Percentiles rank a stretch among this genome's conserved stretches.
These are phyloP conservation scores for Komagataella pastoris DNA, from an alignment of 805 yeast genomes.

Conservation along the genomic window DNA sequence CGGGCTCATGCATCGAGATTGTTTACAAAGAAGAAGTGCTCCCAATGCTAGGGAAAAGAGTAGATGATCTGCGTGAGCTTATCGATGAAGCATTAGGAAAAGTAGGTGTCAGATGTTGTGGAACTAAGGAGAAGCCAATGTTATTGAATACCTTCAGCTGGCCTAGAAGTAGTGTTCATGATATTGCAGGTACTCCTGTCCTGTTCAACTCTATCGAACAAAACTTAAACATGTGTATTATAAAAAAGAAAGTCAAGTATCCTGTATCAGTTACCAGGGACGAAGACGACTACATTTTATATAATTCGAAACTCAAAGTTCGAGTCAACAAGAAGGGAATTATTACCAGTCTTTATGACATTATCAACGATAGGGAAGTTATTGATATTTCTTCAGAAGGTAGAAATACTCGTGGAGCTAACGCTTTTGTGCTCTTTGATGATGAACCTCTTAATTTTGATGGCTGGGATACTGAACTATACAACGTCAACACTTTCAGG, in stretches of 20 bases:
- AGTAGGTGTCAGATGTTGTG: conserved; percentile 14
- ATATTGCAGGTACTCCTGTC: conserved; percentile 1
- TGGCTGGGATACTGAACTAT: conserved; percentile 97
- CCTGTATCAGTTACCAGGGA: conserved; percentile 35
- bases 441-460: conserved; percentile 88
- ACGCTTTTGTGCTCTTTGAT: conserved; percentile 70
- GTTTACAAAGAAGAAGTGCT: conserved; percentile 83
- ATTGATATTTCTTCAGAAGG: conserved; percentile 47
- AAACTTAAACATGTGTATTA: conserved; percentile 2
- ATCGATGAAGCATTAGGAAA: conserved; percentile 35
- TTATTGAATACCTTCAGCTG: conserved; percentile 52
- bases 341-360: conserved; percentile 51
- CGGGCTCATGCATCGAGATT: conserved; percentile 91
- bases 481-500: conserved; percentile 59
- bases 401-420: conserved; percentile 51
- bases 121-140: conserved; percentile 7
- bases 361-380: conserved; percentile 45
- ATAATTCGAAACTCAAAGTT: conserved; percentile 51
- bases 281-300: conserved; percentile 33
- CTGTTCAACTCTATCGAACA: conserved; percentile 4
- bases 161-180: conserved; percentile 33
- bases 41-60: conserved; percentile 54
- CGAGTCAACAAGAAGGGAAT: conserved; percentile 37
- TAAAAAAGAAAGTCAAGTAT: conserved; percentile 16
- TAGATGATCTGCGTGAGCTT: conserved; percentile 38